These are phyloP conservation scores for Cyanidioschyzon merolae DNA, from an alignment of 23 red algal genomes.

Conservation along the genomic window DNA sequence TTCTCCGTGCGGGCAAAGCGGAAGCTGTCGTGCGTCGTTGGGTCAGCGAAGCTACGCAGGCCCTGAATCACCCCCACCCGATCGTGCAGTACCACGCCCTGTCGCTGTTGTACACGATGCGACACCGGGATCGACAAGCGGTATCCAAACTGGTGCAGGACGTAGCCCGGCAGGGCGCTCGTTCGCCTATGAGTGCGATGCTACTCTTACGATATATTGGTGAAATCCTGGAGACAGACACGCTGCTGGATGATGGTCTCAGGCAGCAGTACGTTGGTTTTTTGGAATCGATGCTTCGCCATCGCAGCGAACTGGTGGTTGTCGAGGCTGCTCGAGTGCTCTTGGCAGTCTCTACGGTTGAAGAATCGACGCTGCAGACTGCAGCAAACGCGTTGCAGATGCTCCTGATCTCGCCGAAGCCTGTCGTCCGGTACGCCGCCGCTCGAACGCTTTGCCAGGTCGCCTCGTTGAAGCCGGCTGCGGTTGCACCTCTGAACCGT, in stretches of 20 bases:
- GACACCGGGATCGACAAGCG: slow-evolving; percentile 68
- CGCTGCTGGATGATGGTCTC: slow-evolving; percentile 16
- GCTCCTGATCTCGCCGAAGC: slow-evolving; percentile 47
- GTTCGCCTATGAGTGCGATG: slow-evolving; percentile 72
- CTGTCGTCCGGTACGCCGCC: slow-evolving; percentile 56
- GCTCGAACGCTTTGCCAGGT: slow-evolving; percentile 64
- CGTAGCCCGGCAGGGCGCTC: slow-evolving; percentile 49
- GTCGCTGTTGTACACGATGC: slow-evolving; percentile 75
- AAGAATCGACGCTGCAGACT: slow-evolving; percentile 46
- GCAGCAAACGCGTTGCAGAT: slow-evolving; percentile 63
- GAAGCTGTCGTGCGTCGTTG: slow-evolving; percentile 85
- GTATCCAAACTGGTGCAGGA: slow-evolving; percentile 83
- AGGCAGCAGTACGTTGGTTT: slow-evolving; percentile 55
- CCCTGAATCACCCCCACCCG: slow-evolving; percentile 69
- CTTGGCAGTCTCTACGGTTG: slow-evolving; percentile 45
- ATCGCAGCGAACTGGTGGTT: slow-evolving; percentile 79
- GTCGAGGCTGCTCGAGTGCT: slow-evolving; percentile 83
- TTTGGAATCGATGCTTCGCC: slow-evolving; percentile 74
- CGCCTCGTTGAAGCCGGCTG: slow-evolving; percentile 40
- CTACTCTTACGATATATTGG: slow-evolving; percentile 79
- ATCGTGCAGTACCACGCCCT: slow-evolving; percentile 99
- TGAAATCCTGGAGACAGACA: slow-evolving; percentile 51
- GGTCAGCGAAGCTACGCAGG: slow-evolving; percentile 92
- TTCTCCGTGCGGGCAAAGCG: slow-evolving; percentile 81
- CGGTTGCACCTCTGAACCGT: slow-evolving; percentile 44